Evolutionary conservation across 176 grass and related monocot species (phyloP), one percentile per base, ranked within the genome.

Genomic region (Tuctoria greenei): DNA sequence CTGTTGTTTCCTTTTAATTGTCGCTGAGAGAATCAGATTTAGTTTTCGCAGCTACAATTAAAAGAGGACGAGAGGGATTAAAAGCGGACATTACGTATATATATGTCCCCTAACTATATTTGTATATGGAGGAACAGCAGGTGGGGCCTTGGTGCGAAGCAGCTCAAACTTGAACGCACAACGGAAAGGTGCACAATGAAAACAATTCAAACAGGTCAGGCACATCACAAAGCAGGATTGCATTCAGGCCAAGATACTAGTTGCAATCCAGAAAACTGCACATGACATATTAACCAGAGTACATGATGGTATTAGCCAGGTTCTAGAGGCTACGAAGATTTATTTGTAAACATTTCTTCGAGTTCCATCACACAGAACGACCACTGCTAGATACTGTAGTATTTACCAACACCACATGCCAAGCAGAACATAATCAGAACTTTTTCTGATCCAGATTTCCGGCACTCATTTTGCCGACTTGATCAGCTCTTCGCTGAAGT

Each of bases 401-500:
- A 52, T 64, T 51, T 50, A 15, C 16, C 46, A 50, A 50, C 15
- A 50, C 46, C 67, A 78, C 5, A 20, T 21, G 10, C 39, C 31
- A n/a, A 46, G 69, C 59, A 41, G 21, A 12, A n/a, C n/a, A n/a
- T n/a, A n/a, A 66, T 46, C 62, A 82, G 39, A 57, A 27, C 25
- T 15, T 26, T 65, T 63, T 75, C 7, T 55, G 12, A 44, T 41
- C 54, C 46, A 72, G 60, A 56, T 76, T 58, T 41, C 60, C 34
- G 18, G 20, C 59, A 61, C 78, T 87, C 81, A 93, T 37, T 89
- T 54, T 6, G 67, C 68, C 35, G 75, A 89, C 13, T 85, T 87
- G 75, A 93, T 74, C 41, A 97, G 88, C 67, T 89, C 47, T 67
- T 93, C 88, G 43, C 94, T 92, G 74, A 88, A 89, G 9, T 87